A percentile compares a stretch with the other conserved stretches of the same genome.
Evolutionary conservation across 371 early-diverging fungal genomes (phyloP).

Genomic region (Mortierella sp.): DNA sequence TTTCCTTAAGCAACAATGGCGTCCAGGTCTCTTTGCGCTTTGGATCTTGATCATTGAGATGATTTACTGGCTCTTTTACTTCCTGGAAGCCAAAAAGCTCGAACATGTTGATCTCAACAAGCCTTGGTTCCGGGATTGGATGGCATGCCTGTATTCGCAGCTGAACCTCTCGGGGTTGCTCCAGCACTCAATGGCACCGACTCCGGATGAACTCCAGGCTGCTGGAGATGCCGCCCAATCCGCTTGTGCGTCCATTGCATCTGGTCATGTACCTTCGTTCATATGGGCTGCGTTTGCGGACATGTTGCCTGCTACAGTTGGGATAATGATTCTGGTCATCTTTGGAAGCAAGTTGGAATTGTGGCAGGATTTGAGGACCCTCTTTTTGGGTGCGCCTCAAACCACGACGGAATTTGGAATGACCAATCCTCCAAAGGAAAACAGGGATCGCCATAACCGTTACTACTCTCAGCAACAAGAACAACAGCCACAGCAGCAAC

Average conservation of each 20-base stretch:
- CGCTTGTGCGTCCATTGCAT: slow-evolving; percentile 24
- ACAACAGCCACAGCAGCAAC: background rate
- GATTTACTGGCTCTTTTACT: slow-evolving; percentile 44
- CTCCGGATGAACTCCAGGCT: slow-evolving; percentile 6
- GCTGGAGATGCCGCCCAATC: slow-evolving; percentile 25
- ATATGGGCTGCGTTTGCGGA: slow-evolving; percentile 32
- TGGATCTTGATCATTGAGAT: slow-evolving; percentile 33
- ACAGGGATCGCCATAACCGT: background rate
- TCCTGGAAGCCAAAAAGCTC: slow-evolving; percentile 36
- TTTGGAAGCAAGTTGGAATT: slow-evolving; percentile 42
- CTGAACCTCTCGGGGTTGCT: slow-evolving; percentile 8
- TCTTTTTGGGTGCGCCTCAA: slow-evolving; percentile 3
- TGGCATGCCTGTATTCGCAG: slow-evolving; percentile 17
- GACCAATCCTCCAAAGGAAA: slow-evolving; percentile 13
- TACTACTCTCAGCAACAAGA: background rate
- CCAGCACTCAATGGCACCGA: background rate
- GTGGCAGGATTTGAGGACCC: slow-evolving; percentile 30
- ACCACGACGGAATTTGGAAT: slow-evolving; percentile 11
- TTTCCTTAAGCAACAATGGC: slow-evolving; percentile 48
- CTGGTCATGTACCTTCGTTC: slow-evolving; percentile 25
- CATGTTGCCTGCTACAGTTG: slow-evolving; percentile 22
- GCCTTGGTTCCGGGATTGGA: slow-evolving; percentile 28
- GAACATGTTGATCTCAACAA: background rate
- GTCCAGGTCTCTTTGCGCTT: slow-evolving; percentile 37
- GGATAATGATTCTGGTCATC: slow-evolving; percentile 23